Evolutionary conservation across 148 eudicot genomes (phyloP), one percentile per base, ranked within the genome.

Genomic region (Rhododendron molle): DNA sequence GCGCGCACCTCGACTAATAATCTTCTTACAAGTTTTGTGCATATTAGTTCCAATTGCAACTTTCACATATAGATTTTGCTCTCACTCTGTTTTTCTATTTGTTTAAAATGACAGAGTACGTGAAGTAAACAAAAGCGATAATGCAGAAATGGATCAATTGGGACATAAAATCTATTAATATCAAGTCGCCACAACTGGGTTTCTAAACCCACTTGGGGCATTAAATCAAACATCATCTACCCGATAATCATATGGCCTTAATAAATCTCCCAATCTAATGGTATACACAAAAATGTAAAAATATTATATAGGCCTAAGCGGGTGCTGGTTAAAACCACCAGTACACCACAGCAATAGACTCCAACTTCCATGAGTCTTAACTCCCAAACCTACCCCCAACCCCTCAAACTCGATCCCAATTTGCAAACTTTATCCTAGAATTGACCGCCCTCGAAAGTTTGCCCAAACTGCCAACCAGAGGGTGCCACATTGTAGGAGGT

Each of bases 281-380:
- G 56, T 23, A 58, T 34, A 44, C 62, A 85, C 18, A 16, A 40
- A 85, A 54, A 76, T 77, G 20, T 58, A 52, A 23, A 2, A 32
- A 52, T 81, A 60, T 76, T 81, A 60, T 76, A 67, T 62, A 44
- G 83, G 86, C 85, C 85, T 81, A 87, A 80, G 92, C 92, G 92
- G 92, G 92, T 88, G 92, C 86, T 58, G 86, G 69, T 76, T 77
- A 82, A 80, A 49, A 52, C 40, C 65, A 52, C 40, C 67, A 49
- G 62, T 28, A 88, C 87, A 89, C 91, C 91, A 85, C 91, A 36
- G 91, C 91, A 54, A 85, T 67, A 65, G 88, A 86, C 78, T 67
- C 83, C 71, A 83, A 84, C 52, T 11, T 28, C 43, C 43, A 28
- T 14, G 80, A 81, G 81, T 77, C 88, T 49, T n/a, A 69, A 12